These are phyloP conservation scores for Lophiostoma macrostomum DNA, from an alignment of 495 filamentous ascomycete genomes.

Conservation along the genomic window DNA sequence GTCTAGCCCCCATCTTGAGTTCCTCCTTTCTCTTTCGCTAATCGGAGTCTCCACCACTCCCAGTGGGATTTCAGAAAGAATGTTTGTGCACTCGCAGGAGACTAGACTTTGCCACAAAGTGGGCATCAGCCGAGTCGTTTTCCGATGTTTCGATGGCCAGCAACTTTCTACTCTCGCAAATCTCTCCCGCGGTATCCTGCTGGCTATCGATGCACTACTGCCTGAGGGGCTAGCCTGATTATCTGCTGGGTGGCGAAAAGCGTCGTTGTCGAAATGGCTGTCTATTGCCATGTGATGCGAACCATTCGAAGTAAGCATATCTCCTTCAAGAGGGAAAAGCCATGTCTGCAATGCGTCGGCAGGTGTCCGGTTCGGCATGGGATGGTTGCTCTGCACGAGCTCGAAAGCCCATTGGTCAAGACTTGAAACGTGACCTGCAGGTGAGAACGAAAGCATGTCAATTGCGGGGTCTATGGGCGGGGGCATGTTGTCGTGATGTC, in stretches of 20 bases:
- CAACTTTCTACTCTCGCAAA: slow-evolving; percentile 51
- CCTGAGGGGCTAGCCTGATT: slow-evolving; percentile 30
- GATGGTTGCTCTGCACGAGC: slow-evolving; percentile 31
- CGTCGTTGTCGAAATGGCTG: slow-evolving; percentile 25
- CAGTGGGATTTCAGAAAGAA: slow-evolving; percentile 43
- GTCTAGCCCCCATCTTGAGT: slow-evolving; percentile 48
- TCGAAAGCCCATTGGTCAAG: slow-evolving; percentile 32
- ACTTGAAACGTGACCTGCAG: slow-evolving; percentile 26
- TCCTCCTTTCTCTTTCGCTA: slow-evolving; percentile 38
- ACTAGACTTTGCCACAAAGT: slow-evolving; percentile 49
- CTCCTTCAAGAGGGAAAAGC: slow-evolving; percentile 27
- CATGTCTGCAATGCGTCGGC: slow-evolving; percentile 31
- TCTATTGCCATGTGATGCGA: slow-evolving; percentile 30
- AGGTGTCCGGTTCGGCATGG: slow-evolving; percentile 26
- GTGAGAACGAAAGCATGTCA: slow-evolving; percentile 32
- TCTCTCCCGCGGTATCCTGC: slow-evolving; percentile 48
- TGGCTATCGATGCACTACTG: slow-evolving; percentile 37
- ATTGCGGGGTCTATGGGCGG: slow-evolving; percentile 30
- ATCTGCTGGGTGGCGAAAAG: slow-evolving; percentile 36
- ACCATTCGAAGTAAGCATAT: slow-evolving; percentile 11
- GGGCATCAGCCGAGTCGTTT: slow-evolving; percentile 49
- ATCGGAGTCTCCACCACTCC: slow-evolving; percentile 29
- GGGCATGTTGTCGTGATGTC: slow-evolving; percentile 25
- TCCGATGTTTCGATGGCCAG: slow-evolving; percentile 48
- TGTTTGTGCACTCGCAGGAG: slow-evolving; percentile 45